A percentile compares a stretch with the other conserved stretches of the same genome.
Evolutionary conservation across 805 yeast genomes (phyloP).

Genomic region (Pichia ethanolica): DNA sequence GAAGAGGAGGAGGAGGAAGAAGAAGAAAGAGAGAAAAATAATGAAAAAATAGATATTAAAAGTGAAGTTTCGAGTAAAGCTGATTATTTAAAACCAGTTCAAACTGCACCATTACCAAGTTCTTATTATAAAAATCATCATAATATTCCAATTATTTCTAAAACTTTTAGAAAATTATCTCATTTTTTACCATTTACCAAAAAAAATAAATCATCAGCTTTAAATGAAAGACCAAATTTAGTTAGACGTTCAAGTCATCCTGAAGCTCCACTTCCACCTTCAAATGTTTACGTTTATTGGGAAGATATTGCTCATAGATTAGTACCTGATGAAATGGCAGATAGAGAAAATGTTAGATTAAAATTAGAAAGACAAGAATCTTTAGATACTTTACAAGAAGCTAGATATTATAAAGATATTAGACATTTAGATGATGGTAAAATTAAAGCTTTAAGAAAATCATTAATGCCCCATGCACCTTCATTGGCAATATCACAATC

Average conservation of each 20-base stretch:
- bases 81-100: no score
- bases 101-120: no score
- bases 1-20: neutral
- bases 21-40: neutral
- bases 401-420: conserved; percentile 42
- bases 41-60: neutral
- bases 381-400: conserved; percentile 58
- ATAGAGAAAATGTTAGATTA: conserved; percentile 29
- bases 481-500: conserved; percentile 8
- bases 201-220: neutral
- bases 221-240: neutral
- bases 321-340: conserved; percentile 18
- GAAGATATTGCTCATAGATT: conserved; percentile 6
- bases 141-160: neutral
- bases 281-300: conserved; percentile 6
- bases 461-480: conserved; percentile 33
- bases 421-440: conserved; percentile 61
- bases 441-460: conserved; percentile 59
- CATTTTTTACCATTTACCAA: neutral
- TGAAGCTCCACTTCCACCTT: conserved; percentile 5
- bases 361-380: conserved; percentile 48
- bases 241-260: conserved; percentile 5
- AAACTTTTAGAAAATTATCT: conserved; percentile 3
- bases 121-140: neutral
- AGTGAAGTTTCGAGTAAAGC: neutral